Evolutionary conservation across 208 protist species (phyloP).

Genomic region (Kentomonas sorsogonicus): DNA sequence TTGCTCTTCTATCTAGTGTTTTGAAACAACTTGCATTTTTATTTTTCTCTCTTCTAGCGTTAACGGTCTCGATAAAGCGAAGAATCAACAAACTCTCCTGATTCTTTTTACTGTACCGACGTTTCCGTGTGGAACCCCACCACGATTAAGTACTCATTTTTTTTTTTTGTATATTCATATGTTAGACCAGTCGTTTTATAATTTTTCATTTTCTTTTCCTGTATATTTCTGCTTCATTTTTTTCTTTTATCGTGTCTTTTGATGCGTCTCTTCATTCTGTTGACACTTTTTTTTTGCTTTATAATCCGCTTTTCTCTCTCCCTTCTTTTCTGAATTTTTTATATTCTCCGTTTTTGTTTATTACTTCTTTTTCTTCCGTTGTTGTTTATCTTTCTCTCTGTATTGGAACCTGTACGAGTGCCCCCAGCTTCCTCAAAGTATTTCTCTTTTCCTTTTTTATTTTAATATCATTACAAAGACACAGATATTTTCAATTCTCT

Average conservation of each 20-base stretch:
- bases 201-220: background rate
- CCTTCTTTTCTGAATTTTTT: slow-evolving; percentile 3
- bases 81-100: too few species aligned
- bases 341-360: background rate
- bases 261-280: background rate
- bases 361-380: slow-evolving; percentile 4
- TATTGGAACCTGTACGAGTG: background rate
- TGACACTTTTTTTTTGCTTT: slow-evolving; percentile 7
- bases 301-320: slow-evolving; percentile 2
- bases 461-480: background rate
- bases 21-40: too few species aligned
- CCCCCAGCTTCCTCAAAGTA: too few species aligned
- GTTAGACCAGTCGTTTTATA: background rate
- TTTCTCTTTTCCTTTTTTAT: background rate
- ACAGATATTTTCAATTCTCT: background rate
- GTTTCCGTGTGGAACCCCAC: too few species aligned
- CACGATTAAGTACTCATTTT: background rate
- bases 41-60: too few species aligned
- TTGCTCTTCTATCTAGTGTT: too few species aligned
- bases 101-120: background rate
- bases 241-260: slow-evolving; percentile 5
- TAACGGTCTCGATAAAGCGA: too few species aligned
- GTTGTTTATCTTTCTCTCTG: background rate
- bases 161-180: slow-evolving; percentile 7
- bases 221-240: slow-evolving; percentile 4